These are phyloP conservation scores for Astragalus glycyphyllos DNA, from an alignment of 306 rosid genomes.

Conservation along the genomic window DNA sequence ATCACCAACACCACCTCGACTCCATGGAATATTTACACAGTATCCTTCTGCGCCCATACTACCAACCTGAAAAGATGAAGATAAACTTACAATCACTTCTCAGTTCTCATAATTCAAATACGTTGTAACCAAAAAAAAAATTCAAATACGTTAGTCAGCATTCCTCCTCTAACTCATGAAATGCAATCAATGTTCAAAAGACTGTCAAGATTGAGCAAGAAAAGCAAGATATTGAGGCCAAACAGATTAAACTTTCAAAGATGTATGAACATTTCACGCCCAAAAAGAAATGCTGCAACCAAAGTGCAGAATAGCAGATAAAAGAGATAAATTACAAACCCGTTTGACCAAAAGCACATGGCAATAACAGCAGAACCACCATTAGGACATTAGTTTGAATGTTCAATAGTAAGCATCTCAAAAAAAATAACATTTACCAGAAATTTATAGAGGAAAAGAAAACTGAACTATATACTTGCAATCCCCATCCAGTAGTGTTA, in stretches of 20 bases:
- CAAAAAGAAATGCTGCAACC: neutral
- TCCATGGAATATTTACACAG: constrained; percentile 98
- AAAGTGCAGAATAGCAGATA: constrained; percentile 14
- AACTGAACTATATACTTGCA: constrained; percentile 1
- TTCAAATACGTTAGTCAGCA: constrained; percentile 29
- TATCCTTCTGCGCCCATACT: constrained; percentile 93
- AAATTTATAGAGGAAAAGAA: neutral
- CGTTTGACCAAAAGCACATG: constrained; percentile 22
- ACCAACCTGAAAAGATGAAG: constrained; percentile 73
- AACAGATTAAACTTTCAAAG: constrained; percentile 13
- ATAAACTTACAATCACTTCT: constrained; percentile 33
- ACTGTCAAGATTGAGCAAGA: constrained; percentile 16
- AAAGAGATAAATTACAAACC: neutral
- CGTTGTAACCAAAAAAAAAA: no score
- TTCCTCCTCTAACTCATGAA: constrained; percentile 32
- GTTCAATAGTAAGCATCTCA: constrained; percentile 29
- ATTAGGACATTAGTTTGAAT: constrained; percentile 11
- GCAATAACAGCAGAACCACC: constrained; percentile 17
- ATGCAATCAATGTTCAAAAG: constrained; percentile 28
- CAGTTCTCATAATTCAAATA: constrained; percentile 37
- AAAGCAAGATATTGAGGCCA: neutral
- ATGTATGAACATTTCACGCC: neutral
- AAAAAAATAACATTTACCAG: constrained; percentile 1
- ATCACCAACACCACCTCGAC: constrained; percentile 87
- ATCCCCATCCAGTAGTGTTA: neutral